Evolutionary conservation across 148 eudicot genomes (phyloP).

Genomic region (Amaranthus hypochondriacus): DNA sequence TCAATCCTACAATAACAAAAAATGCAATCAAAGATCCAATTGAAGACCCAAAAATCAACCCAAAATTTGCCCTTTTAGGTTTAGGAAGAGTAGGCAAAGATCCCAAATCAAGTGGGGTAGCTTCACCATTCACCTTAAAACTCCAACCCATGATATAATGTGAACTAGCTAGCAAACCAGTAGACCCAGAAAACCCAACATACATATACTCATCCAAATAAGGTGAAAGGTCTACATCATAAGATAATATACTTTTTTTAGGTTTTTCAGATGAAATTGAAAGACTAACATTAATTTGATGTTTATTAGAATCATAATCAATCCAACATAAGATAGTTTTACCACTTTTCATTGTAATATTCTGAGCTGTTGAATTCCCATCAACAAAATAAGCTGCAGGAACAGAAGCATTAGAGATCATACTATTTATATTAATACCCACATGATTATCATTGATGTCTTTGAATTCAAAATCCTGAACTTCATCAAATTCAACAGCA

Average conservation of each 20-base stretch:
- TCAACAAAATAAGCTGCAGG: slow-evolving; percentile 44
- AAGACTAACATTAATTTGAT: slow-evolving; percentile 47
- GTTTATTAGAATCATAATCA: slow-evolving; percentile 53
- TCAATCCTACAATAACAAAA: slow-evolving; percentile 25
- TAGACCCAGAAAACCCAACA: slow-evolving; percentile 78
- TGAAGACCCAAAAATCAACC: slow-evolving; percentile 36
- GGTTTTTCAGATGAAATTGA: slow-evolving; percentile 50
- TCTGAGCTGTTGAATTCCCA: slow-evolving; percentile 38
- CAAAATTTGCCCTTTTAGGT: slow-evolving; percentile 27
- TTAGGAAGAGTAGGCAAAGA: slow-evolving; percentile 49
- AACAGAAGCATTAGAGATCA: slow-evolving; percentile 51
- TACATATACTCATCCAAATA: slow-evolving; percentile 52
- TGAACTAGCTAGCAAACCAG: slow-evolving; percentile 70
- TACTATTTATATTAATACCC: slow-evolving; percentile 60
- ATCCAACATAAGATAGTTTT: slow-evolving; percentile 62
- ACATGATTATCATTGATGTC: slow-evolving; percentile 83
- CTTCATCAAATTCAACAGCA: slow-evolving; percentile 84
- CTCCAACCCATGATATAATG: slow-evolving; percentile 78
- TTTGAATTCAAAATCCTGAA: slow-evolving; percentile 58
- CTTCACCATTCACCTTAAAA: slow-evolving; percentile 60
- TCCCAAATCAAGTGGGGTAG: slow-evolving; percentile 46
- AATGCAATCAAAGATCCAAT: slow-evolving; percentile 28
- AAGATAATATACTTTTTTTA: slow-evolving; percentile 40
- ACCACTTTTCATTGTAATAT: slow-evolving; percentile 49
- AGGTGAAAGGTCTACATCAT: slow-evolving; percentile 50